A percentile compares a stretch with the other conserved stretches of the same genome.
Conservation (phyloP, 2,329 filamentous ascomycete species). For the Geoglossum cookeanum region DNA sequence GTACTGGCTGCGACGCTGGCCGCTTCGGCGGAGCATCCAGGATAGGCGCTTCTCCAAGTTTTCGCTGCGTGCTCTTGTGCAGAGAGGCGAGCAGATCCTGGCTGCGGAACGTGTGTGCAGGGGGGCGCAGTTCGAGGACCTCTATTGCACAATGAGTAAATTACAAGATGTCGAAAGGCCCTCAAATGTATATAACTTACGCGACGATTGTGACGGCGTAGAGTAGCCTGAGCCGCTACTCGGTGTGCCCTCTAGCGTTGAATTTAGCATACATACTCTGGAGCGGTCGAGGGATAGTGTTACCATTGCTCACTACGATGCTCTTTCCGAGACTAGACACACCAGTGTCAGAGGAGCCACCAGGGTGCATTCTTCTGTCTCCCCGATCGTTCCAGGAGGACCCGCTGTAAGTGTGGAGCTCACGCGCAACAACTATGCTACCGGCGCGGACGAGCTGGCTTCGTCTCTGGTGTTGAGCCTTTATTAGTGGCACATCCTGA, state of each 20-base stretch:
- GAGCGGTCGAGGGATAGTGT: background rate
- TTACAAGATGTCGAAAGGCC: background rate
- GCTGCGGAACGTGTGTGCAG: conserved; percentile 10
- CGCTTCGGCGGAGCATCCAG: conserved; percentile 6
- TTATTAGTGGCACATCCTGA: conserved; percentile 17
- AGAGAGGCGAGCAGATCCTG: conserved; percentile 15
- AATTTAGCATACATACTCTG: background rate
- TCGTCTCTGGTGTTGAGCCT: conserved; percentile 12
- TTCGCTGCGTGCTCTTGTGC: conserved; percentile 16
- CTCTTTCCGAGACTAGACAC: background rate
- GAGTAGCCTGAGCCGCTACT: conserved; percentile 1
- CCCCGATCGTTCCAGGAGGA: conserved; percentile 1
- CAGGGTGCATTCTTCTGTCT: background rate
- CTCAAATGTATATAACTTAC: background rate
- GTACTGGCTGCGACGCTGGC: background rate
- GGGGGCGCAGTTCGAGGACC: conserved; percentile 8
- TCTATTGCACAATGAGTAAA: background rate
- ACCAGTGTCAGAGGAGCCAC: background rate
- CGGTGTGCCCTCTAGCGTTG: background rate
- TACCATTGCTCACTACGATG: background rate
- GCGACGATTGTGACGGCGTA: background rate
- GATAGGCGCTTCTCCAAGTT: conserved; percentile 17
- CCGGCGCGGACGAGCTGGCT: background rate
- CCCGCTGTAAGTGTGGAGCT: conserved; percentile 19
- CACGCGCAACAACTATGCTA: conserved; percentile 12